Percentiles rank a stretch among this genome's conserved stretches.
Evolutionary conservation across 768 basidiomycete species (phyloP).

Genomic region (Lentinula edodes): DNA sequence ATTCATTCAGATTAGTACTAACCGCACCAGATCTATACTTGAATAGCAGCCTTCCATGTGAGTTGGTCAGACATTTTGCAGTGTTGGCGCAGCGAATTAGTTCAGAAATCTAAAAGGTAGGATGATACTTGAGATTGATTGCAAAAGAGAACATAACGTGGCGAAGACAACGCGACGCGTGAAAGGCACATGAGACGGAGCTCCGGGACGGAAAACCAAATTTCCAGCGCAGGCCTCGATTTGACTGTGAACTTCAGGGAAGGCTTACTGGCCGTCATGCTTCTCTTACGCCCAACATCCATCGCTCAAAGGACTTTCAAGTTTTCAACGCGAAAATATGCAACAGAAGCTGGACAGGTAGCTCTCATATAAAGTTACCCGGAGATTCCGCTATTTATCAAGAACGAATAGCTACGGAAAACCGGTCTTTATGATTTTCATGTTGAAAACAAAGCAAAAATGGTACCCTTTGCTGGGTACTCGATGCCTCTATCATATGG

Average conservation of each 20-base stretch:
- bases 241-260: neutral
- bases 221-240: too few relatives aligned
- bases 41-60: too few relatives aligned
- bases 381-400: neutral
- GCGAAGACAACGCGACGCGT: too few relatives aligned
- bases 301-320: neutral
- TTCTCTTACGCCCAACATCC: neutral
- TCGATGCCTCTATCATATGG: conserved; percentile 91
- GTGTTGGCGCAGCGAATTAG: too few relatives aligned
- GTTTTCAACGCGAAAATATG: neutral
- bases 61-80: too few relatives aligned
- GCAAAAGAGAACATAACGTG: too few relatives aligned
- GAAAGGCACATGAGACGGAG: neutral
- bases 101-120: too few relatives aligned
- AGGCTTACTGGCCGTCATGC: conserved; percentile 21
- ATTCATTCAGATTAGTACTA: too few relatives aligned
- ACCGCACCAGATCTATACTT: too few relatives aligned
- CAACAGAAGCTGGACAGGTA: conserved; percentile 2
- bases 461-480: conserved; percentile 96
- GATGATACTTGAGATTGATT: too few relatives aligned
- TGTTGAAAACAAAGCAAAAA: conserved; percentile 74
- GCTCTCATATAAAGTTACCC: neutral
- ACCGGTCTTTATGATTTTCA: conserved; percentile 92
- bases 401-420: conserved; percentile 34
- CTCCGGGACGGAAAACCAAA: too few relatives aligned